These are phyloP conservation scores for Candida glucosophila DNA, from an alignment of 1,139 yeast species.

Conservation along the genomic window DNA sequence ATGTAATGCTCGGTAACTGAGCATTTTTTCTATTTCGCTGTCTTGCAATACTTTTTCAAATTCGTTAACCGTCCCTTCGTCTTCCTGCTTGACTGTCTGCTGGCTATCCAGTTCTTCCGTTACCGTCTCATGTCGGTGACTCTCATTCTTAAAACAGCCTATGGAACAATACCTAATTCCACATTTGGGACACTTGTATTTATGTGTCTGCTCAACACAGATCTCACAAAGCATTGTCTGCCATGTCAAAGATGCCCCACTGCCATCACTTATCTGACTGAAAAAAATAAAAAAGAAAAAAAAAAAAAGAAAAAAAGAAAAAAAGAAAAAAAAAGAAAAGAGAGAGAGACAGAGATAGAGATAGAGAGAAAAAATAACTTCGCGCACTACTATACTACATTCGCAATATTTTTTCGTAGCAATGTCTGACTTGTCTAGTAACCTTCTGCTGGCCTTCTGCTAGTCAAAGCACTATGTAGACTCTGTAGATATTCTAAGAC, in stretches of 20 bases:
- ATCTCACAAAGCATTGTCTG: slow-evolving; percentile 28
- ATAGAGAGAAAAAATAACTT: background rate
- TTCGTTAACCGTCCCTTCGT: slow-evolving; percentile 2
- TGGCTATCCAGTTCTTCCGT: background rate
- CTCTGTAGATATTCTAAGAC: no score
- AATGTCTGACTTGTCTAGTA: no score
- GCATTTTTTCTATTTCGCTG: slow-evolving; percentile 28
- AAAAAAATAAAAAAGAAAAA: background rate
- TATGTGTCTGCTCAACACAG: slow-evolving; percentile 31
- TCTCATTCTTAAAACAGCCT: slow-evolving; percentile 43
- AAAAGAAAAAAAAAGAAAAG: slow-evolving; percentile 1
- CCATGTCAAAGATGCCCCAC: background rate
- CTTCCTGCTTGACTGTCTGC: slow-evolving; percentile 1
- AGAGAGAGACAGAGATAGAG: background rate
- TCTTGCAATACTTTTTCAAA: slow-evolving; percentile 19
- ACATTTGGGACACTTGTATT: slow-evolving; percentile 61
- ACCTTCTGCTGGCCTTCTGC: no score
- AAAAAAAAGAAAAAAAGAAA: background rate
- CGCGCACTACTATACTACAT: no score
- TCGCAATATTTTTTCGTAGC: no score
- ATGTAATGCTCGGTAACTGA: slow-evolving; percentile 42
- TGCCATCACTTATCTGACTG: background rate
- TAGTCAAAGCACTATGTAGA: no score
- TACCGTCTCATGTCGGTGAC: slow-evolving; percentile 5
- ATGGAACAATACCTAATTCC: slow-evolving; percentile 41